These are phyloP conservation scores for Phytophthora chlamydospora DNA, from an alignment of 352 stramenopile genomes.

Conservation along the genomic window DNA sequence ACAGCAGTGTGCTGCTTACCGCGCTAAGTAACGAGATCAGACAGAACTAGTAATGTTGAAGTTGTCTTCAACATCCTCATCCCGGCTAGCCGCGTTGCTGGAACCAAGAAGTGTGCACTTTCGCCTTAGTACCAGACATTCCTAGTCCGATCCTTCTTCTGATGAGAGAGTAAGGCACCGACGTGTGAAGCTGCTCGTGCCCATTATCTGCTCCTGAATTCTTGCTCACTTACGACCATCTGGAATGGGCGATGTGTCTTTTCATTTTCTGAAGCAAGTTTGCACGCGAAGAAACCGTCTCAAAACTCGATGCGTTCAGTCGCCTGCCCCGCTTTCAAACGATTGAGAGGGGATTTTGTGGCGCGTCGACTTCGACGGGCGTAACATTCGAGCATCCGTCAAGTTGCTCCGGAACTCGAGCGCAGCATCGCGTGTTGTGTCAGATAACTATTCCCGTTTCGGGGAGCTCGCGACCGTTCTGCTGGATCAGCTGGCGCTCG, in stretches of 20 bases:
- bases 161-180: too few species aligned
- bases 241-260: slow-evolving; percentile 12
- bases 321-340: background rate
- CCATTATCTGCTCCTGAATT: too few species aligned
- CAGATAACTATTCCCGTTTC: slow-evolving; percentile 23
- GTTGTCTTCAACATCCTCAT: too few species aligned
- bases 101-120: too few species aligned
- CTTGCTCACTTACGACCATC: slow-evolving; percentile 12
- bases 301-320: slow-evolving; percentile 18
- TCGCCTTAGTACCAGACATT: too few species aligned
- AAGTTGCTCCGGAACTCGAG: slow-evolving; percentile 22
- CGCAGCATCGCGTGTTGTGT: slow-evolving; percentile 14
- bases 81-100: too few species aligned
- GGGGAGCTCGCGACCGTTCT: slow-evolving; percentile 10
- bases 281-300: slow-evolving; percentile 18
- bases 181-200: too few species aligned
- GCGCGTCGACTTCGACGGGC: background rate
- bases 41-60: too few species aligned
- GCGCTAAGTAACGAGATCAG: too few species aligned
- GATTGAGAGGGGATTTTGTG: slow-evolving; percentile 7
- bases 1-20: too few species aligned
- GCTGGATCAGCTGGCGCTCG: slow-evolving; percentile 8
- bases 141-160: too few species aligned
- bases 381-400: slow-evolving; percentile 27
- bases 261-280: slow-evolving; percentile 3